Base-by-base conservation (phyloP, 345 rosid species). In the Populus simonii region DNA sequence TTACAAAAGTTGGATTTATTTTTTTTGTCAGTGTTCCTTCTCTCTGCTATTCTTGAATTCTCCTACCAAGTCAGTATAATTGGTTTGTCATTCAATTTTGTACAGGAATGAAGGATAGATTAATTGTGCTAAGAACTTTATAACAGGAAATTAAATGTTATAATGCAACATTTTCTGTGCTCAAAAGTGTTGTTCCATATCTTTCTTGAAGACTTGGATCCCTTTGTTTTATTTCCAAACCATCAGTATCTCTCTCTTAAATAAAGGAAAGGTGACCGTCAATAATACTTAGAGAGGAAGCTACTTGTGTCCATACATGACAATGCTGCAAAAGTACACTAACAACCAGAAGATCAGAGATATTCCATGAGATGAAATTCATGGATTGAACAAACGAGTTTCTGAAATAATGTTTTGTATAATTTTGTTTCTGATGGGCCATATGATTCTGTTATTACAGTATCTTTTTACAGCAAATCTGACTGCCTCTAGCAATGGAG, bases 401-500 rank as follows among this genome's bases (percentile, higher is more conserved):
- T 41, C 72, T 41, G 33, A 36, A 36, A 18, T 53, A 53, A 20
- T 33, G 17, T 3, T 25, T 17, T 2, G 31, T 18, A 45, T 65
- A 5, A 2, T 59, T 36, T 27, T 29, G 7, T 13, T 51, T 61
- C 18, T 8, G 25, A 18, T 51, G 39, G 70, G 70, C 53, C 53
- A 57, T 66, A 11, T 55, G 22, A 59, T 45, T 71, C 29, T 61
- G 59, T 41, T 72, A 29, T 68, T 72, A 70, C n/a, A 18, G 70
- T 22, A 41, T 27, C 33, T 73, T 70, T 43, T 51, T 66, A 31
- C 13, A 18, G 13, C 31, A 17, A 22, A 9, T 74, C 69, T 78
- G 68, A 33, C 75, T 81, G 59, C 68, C 62, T 70, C 66, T 31
- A 15, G 29, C 29, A 61, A 17, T 29, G 55, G 38, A 70, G 43